A percentile compares a stretch with the other conserved stretches of the same genome.
phyloP scores from a whole-genome alignment of 352 stramenopile genomes.

The Phytopythium montanum region DNA sequence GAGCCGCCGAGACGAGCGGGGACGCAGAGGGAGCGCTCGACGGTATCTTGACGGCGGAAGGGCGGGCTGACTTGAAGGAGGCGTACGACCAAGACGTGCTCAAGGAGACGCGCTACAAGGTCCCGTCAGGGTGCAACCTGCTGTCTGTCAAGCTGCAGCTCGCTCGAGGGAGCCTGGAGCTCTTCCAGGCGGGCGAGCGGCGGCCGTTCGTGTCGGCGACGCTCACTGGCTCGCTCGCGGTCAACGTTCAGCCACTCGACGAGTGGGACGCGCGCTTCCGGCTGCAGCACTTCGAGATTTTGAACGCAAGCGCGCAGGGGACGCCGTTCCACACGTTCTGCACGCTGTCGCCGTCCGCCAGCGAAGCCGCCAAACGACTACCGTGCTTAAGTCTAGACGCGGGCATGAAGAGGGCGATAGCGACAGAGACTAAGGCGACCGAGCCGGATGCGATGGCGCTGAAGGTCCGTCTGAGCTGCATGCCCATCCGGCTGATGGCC shows the following conservation, averaged over 20 bases:
- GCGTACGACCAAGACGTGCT: conserved; percentile 70
- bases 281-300: conserved; percentile 62
- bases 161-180: conserved; percentile 37
- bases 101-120: conserved; percentile 37
- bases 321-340: conserved; percentile 66
- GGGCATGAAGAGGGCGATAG: conserved; percentile 16
- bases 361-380: conserved; percentile 8
- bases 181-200: conserved; percentile 46
- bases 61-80: conserved; percentile 60
- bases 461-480: conserved; percentile 43
- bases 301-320: conserved; percentile 41
- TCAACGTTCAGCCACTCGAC: conserved; percentile 64
- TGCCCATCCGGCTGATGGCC: conserved; percentile 67
- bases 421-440: not conserved
- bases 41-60: conserved; percentile 48
- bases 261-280: conserved; percentile 63
- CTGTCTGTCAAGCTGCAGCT: conserved; percentile 67
- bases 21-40: conserved; percentile 23
- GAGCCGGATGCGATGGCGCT: conserved; percentile 9
- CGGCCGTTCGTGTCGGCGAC: conserved; percentile 43
- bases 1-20: conserved; percentile 10
- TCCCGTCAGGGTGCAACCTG: conserved; percentile 66
- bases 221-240: conserved; percentile 43
- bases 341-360: conserved; percentile 25
- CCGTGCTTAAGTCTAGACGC: conserved; percentile 57